Base-by-base conservation (phyloP, 2,329 filamentous ascomycete species). In the Ustulina deusta region DNA sequence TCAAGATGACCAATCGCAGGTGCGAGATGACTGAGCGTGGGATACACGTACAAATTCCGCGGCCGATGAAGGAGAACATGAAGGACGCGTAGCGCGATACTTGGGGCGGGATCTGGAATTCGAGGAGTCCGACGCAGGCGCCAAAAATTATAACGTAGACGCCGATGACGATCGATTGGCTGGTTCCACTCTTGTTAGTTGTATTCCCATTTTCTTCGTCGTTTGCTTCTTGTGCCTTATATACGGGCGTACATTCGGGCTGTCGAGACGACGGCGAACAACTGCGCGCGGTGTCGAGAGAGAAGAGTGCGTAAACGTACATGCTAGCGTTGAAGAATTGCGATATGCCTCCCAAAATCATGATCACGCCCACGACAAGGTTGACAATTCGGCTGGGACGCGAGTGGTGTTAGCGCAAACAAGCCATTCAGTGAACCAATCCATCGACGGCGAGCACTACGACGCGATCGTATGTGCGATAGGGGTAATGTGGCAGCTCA, bases 21-120 rank as follows among this genome's bases (percentile, higher is more conserved):
- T 34, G 9, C 10, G 27, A 36, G 20, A 34, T 34, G 11, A 22
- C 2, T 6, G 13, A 17, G n/a, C 6, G 38, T 40, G 59, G 34
- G 57, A 20, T 32, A 42, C 17, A 90, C 93, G 83, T 89, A 97
- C 94, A 98, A 79, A 93, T 86, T 82, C 96, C 96, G 78, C 96
- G 94, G 69, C 96, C 96, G 74, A 98, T 83, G 86, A 99, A 98
- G 65, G 93, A 97, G 86, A 98, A 98, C 82, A 98, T 90, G 86
- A 99, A 99, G 11, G 93, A 97, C 62, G 94, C 95, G 84, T 98
- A 97, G 83, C 93, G 91, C 66, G 94, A 91, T 62, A 97, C 87
- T 80, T 97, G 94, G 67, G 94, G 93, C 58, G 96, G 95, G 75
- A 97, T 95, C 82, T 97, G 92, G 84, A 98, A 97, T 82, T 99